These are phyloP conservation scores for Plasmodium fragile DNA, from an alignment of 169 alveolate genomes.

Conservation along the genomic window DNA sequence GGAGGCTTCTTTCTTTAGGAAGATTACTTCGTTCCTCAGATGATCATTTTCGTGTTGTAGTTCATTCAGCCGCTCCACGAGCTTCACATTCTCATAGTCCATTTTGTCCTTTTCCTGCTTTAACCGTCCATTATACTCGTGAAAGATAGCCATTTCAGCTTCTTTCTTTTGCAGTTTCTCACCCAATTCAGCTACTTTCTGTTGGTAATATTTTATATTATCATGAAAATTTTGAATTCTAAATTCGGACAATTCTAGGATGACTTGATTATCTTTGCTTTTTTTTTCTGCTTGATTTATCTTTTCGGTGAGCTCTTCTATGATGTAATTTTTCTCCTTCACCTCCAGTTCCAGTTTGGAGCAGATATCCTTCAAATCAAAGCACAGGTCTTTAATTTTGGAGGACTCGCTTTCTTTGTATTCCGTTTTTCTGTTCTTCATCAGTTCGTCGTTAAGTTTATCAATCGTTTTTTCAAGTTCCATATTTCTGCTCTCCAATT, in stretches of 20 bases:
- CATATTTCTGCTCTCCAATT: constrained; percentile 65
- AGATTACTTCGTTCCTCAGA: constrained; percentile 28
- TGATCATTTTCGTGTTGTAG: constrained; percentile 53
- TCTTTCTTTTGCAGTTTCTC: constrained; percentile 58
- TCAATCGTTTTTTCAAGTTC: constrained; percentile 64
- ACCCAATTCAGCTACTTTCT: constrained; percentile 63
- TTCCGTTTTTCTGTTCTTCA: constrained; percentile 18
- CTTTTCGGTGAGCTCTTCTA: constrained; percentile 64
- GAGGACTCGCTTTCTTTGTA: constrained; percentile 36
- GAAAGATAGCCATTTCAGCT: constrained; percentile 37
- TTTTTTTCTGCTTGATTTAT: constrained; percentile 60
- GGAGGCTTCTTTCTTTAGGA: not conserved
- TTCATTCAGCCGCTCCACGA: constrained; percentile 1
- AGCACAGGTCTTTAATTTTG: constrained; percentile 70
- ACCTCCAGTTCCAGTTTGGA: constrained; percentile 59
- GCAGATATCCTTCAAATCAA: constrained; percentile 76
- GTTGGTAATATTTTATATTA: constrained; percentile 64
- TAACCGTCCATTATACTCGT: constrained; percentile 60
- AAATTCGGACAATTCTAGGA: constrained; percentile 75
- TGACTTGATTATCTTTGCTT: constrained; percentile 75
- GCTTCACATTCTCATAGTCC: constrained; percentile 9
- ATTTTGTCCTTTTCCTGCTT: constrained; percentile 51
- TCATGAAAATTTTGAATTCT: constrained; percentile 77
- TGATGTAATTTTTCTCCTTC: constrained; percentile 63
- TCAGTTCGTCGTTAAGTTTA: constrained; percentile 41